Evolutionary conservation across 768 basidiomycete genomes (phyloP).

Genomic region (Trametes cubensis): DNA sequence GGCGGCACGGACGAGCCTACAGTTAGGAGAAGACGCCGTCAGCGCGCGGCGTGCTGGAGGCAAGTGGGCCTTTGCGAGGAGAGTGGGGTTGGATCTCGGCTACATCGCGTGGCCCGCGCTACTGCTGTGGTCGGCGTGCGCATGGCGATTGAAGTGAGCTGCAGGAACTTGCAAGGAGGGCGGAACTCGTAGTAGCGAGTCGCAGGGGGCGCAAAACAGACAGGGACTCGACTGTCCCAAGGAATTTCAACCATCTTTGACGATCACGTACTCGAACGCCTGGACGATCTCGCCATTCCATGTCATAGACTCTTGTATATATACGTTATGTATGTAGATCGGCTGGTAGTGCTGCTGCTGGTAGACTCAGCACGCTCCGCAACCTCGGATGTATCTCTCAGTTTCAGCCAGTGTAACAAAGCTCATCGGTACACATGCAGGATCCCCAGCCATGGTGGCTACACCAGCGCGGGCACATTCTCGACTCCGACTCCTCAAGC

Average conservation of each 20-base stretch:
- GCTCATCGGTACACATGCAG: too few species aligned
- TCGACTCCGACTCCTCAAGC: too few species aligned
- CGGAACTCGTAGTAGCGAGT: neutral
- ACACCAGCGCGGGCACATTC: too few species aligned
- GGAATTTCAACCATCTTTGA: neutral
- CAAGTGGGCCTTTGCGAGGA: constrained; percentile 10
- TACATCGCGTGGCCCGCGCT: constrained; percentile 21
- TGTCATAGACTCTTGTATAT: neutral
- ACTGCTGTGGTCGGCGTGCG: constrained; percentile 12
- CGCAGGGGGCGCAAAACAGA: neutral
- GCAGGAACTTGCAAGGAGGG: neutral
- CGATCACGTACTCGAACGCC: neutral
- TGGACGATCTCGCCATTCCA: neutral
- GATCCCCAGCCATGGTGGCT: too few species aligned
- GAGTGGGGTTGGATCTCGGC: constrained; percentile 15
- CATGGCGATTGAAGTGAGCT: constrained; percentile 15
- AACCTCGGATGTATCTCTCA: too few species aligned
- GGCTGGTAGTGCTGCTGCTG: neutral
- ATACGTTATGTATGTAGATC: neutral
- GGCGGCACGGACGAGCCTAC: constrained; percentile 26
- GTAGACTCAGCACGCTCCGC: too few species aligned
- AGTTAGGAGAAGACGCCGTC: constrained; percentile 32
- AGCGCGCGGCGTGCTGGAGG: constrained; percentile 2
- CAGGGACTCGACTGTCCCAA: neutral
- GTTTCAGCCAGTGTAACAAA: too few species aligned